phyloP scores from a whole-genome alignment of 192 early-diverging fungal genomes.

The Gigaspora rosea region DNA sequence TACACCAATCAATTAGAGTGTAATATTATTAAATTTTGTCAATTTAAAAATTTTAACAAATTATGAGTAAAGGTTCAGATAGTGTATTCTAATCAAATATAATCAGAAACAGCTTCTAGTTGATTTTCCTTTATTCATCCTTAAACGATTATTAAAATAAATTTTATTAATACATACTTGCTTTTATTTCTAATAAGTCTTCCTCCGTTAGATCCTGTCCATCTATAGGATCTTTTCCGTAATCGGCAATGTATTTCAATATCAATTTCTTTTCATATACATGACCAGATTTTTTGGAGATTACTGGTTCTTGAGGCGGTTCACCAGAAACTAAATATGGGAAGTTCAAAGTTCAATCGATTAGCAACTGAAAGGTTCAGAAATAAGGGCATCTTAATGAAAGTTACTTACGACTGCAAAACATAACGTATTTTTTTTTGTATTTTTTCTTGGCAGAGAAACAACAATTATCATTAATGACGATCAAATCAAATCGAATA shows the following conservation, averaged over 20 bases:
- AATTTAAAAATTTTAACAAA: neutral
- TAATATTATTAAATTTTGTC: neutral
- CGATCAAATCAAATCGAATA: no score
- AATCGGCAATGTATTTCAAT: conserved; percentile 82
- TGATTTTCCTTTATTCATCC: neutral
- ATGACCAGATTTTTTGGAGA: conserved; percentile 81
- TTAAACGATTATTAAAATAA: neutral
- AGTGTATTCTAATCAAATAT: conserved; percentile 8
- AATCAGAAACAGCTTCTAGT: conserved; percentile 23
- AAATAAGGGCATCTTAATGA: no score
- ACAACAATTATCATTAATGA: no score
- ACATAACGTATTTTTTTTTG: no score
- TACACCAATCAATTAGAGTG: neutral
- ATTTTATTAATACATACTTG: conserved; percentile 42
- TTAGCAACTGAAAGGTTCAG: no score
- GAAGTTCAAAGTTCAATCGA: no score
- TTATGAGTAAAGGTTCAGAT: neutral
- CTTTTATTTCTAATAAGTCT: conserved; percentile 73
- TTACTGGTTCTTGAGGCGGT: conserved; percentile 82
- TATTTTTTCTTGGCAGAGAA: no score
- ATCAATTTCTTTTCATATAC: conserved; percentile 89
- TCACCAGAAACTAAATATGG: conserved; percentile 83
- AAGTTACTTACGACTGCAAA: no score
- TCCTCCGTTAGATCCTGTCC: conserved; percentile 70
- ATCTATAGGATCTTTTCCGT: conserved; percentile 80